Evolutionary conservation across 2,329 filamentous ascomycete species (phyloP).

Genomic region (Fusarium penzigii): DNA sequence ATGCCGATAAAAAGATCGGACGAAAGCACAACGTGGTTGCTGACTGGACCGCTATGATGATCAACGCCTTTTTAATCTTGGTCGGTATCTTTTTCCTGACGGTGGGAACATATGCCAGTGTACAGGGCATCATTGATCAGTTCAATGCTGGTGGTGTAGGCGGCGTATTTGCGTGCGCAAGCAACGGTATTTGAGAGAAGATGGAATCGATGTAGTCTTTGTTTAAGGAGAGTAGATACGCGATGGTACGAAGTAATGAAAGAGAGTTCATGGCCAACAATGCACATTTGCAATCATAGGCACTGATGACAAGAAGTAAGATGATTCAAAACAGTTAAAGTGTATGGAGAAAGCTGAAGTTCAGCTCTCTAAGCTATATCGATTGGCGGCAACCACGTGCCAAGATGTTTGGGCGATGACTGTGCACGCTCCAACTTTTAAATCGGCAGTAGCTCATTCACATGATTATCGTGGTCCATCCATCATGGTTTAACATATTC

Average conservation of each 20-base stretch:
- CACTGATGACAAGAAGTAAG: neutral
- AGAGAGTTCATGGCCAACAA: neutral
- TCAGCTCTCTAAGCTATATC: slow-evolving; percentile 1
- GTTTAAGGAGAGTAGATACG: neutral
- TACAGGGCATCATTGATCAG: slow-evolving; percentile 73
- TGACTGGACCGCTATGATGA: slow-evolving; percentile 53
- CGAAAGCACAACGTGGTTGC: slow-evolving; percentile 51
- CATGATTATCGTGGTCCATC: neutral
- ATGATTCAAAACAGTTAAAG: slow-evolving; percentile 2
- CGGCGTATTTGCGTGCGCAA: slow-evolving; percentile 72
- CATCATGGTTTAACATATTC: too few species aligned
- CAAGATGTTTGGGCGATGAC: slow-evolving; percentile 9
- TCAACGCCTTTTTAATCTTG: slow-evolving; percentile 73
- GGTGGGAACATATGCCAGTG: slow-evolving; percentile 78
- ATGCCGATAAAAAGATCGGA: slow-evolving; percentile 58
- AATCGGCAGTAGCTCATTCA: neutral
- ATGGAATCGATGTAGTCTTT: neutral
- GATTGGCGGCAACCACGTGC: slow-evolving; percentile 12
- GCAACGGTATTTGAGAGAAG: slow-evolving; percentile 58
- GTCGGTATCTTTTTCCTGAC: slow-evolving; percentile 80
- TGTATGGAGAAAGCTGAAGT: slow-evolving; percentile 6
- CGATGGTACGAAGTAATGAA: neutral
- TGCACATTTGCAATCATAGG: neutral
- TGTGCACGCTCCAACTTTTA: slow-evolving; percentile 11
- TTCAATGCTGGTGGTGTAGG: slow-evolving; percentile 67